These are phyloP conservation scores for Dipteronia dyeriana DNA, from an alignment of 345 rosid species.

Conservation along the genomic window DNA sequence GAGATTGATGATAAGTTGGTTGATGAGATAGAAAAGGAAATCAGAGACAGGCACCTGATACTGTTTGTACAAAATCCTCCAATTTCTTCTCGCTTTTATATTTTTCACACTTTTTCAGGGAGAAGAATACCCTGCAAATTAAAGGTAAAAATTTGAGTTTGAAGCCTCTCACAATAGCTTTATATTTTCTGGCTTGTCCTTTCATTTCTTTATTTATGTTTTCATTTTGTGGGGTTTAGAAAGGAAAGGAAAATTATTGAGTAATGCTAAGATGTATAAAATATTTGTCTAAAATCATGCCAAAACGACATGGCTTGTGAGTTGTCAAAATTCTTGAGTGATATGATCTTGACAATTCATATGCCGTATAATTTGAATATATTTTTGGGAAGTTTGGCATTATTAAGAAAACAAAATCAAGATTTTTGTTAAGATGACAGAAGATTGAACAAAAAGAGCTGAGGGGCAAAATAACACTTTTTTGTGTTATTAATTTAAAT, in stretches of 20 bases:
- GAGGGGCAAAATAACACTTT: background rate
- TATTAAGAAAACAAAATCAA: background rate
- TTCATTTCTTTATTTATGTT: background rate
- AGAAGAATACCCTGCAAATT: background rate
- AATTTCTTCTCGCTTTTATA: background rate
- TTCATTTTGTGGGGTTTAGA: background rate
- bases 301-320: too few species aligned
- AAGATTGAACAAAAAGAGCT: background rate
- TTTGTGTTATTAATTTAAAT: background rate
- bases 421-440: background rate
- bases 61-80: conserved; percentile 21
- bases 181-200: background rate
- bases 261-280: too few species aligned
- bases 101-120: conserved; percentile 24
- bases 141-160: background rate
- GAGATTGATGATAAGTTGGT: too few species aligned
- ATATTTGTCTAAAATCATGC: too few species aligned
- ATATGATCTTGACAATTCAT: too few species aligned
- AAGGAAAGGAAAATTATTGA: background rate
- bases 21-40: conserved; percentile 29
- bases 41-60: conserved; percentile 31
- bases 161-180: background rate
- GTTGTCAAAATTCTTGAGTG: too few species aligned
- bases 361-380: too few species aligned
- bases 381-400: too few species aligned